Evolutionary conservation across 2,329 filamentous ascomycete species (phyloP).

Genomic region (Periconia sp.): DNA sequence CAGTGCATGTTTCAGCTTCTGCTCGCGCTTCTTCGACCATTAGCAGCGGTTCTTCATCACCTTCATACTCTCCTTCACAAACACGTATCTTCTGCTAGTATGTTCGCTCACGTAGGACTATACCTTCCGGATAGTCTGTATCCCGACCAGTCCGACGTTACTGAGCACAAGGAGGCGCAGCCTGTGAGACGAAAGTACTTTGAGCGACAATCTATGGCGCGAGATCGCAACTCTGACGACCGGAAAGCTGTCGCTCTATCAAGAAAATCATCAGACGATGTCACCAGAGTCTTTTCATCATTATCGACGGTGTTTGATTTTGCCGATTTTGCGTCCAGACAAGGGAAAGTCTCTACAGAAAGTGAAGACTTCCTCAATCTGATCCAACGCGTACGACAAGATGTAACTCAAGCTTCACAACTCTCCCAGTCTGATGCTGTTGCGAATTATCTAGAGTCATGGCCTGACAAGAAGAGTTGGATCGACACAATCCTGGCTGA

Average conservation of each 20-base stretch:
- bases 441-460: conserved; percentile 26
- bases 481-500: conserved; percentile 31
- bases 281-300: conserved; percentile 19
- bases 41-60: neutral
- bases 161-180: conserved; percentile 6
- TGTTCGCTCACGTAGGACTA: conserved; percentile 20
- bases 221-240: conserved; percentile 14
- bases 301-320: conserved; percentile 34
- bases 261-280: conserved; percentile 13
- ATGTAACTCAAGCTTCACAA: conserved; percentile 33
- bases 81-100: too few relatives aligned
- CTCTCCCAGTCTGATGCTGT: conserved; percentile 28
- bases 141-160: conserved; percentile 1
- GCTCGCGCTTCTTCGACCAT: conserved; percentile 1
- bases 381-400: conserved; percentile 33
- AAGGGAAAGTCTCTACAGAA: conserved; percentile 30
- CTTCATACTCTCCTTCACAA: too few relatives aligned
- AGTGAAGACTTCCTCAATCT: conserved; percentile 28
- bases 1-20: conserved; percentile 5
- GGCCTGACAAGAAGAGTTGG: conserved; percentile 29
- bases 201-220: conserved; percentile 16
- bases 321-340: conserved; percentile 30
- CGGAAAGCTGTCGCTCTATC: conserved; percentile 11
- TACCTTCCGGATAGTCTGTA: conserved; percentile 25
- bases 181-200: conserved; percentile 13